Evolutionary conservation across 345 rosid species (phyloP).

Genomic region (Populus davidiana): DNA sequence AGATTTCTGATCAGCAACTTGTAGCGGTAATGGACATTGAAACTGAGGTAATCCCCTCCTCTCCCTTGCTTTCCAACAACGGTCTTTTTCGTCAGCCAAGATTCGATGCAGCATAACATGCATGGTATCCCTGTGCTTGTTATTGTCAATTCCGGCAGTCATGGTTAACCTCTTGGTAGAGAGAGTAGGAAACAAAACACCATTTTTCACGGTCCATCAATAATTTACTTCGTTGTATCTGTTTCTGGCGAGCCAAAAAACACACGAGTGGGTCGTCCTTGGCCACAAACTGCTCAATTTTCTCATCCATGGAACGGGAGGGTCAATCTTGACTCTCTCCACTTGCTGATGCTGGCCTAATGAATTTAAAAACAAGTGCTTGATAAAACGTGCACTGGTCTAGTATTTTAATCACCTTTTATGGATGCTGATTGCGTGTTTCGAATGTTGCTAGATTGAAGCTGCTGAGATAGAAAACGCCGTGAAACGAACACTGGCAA

Average conservation of each 20-base stretch:
- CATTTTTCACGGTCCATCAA: background rate
- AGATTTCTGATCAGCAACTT: slow-evolving; percentile 36
- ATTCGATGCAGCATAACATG: background rate
- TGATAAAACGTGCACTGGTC: background rate
- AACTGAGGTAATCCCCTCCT: slow-evolving; percentile 31
- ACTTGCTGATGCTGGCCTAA: background rate
- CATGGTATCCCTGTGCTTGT: background rate
- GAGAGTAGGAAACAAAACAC: background rate
- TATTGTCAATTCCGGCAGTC: background rate
- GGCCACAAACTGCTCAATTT: background rate
- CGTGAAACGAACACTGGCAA: slow-evolving; percentile 34
- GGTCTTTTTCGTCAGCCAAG: background rate
- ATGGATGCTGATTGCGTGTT: background rate
- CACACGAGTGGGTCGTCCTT: background rate
- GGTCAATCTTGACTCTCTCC: background rate
- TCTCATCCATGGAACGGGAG: background rate
- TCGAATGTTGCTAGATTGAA: slow-evolving; percentile 34
- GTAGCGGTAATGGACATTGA: slow-evolving; percentile 37
- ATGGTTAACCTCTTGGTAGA: no score
- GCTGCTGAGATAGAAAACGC: slow-evolving; percentile 45
- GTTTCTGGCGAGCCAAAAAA: background rate
- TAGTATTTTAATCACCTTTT: background rate
- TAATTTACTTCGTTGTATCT: background rate
- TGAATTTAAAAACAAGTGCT: background rate
- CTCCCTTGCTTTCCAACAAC: background rate